Base-by-base conservation (phyloP, 2,329 filamentous ascomycete species). In the Claviceps pazoutovae region DNA sequence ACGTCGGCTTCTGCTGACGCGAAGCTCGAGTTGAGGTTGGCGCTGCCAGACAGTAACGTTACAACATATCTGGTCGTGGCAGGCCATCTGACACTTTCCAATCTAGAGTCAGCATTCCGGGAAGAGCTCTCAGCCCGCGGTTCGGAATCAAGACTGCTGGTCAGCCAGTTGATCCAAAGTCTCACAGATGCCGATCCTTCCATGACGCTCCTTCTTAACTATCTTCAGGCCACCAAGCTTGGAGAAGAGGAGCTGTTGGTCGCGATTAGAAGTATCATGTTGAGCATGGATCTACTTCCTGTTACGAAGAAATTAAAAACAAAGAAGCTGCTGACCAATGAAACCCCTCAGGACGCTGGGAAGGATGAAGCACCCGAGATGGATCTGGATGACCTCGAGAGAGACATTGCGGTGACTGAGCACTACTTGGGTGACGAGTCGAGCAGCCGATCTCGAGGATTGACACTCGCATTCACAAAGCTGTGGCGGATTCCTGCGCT, bases 401-500 rank as follows among this genome's bases (percentile, higher is more conserved):
- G 79, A 42, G 82, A 87, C 61, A 74, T 90, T 47, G 76, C 82
- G 51, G 73, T 82, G 53, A 84, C 83, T 4, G 75, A 87, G 55
- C 80, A 80, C 49, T 79, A 85, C 55, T 71, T 88, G 4, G 77
- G 80, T 49, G 75, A 80, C 57, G 81, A 84, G 34, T 76, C 81
- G 44, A 74, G 76, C 55, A 73, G 78, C 51, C 79, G 84, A 36
- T 79, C 79, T 44, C 73, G 78, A 46, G 79, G 82, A 5, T 68
- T 90, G 11, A 84, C 82, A 23, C 70, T 82, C 16, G 83, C 84
- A 0, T 80, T 90, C 47, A 76, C 78, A 48, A 84, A 85, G 61
- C 74, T 91, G 4, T 82, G 81, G 62, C 74, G 75, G 21, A 84
- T 85, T 57, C 80, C 85, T 4, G 68, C 75, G 4, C 60, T 72